A percentile compares a stretch with the other conserved stretches of the same genome.
These are phyloP conservation scores for Fusarium papillatum DNA, from an alignment of 2,329 filamentous ascomycete genomes.

Conservation along the genomic window DNA sequence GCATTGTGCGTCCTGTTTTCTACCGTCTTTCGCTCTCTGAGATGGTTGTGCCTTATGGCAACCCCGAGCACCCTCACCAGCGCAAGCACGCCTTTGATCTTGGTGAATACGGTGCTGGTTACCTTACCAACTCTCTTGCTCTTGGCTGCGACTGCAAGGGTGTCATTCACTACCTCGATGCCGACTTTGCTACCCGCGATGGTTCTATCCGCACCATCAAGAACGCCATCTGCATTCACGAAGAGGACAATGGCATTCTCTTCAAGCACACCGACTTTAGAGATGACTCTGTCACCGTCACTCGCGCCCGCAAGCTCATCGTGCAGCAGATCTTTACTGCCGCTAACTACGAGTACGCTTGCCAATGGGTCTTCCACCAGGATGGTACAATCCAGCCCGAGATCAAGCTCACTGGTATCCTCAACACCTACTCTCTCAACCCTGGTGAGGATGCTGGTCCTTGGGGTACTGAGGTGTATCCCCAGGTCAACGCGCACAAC, in stretches of 20 bases:
- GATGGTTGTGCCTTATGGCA: slow-evolving; percentile 94
- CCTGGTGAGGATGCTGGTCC: slow-evolving; percentile 85
- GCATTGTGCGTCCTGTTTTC: slow-evolving; percentile 82
- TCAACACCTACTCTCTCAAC: slow-evolving; percentile 91
- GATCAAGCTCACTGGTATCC: slow-evolving; percentile 90
- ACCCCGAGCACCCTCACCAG: slow-evolving; percentile 84
- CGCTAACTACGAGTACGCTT: slow-evolving; percentile 92
- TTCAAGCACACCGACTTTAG: slow-evolving; percentile 98
- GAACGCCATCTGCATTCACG: slow-evolving; percentile 96
- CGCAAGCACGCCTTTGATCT: slow-evolving; percentile 87
- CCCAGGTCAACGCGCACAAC: slow-evolving; percentile 90
- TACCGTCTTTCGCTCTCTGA: slow-evolving; percentile 91
- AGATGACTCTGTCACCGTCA: slow-evolving; percentile 89
- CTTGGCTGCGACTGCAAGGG: slow-evolving; percentile 91
- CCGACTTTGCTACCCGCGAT: slow-evolving; percentile 83
- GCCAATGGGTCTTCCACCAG: slow-evolving; percentile 84
- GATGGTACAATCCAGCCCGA: slow-evolving; percentile 94
- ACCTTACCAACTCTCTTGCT: slow-evolving; percentile 85
- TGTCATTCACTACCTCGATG: slow-evolving; percentile 92
- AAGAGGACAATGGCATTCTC: slow-evolving; percentile 91
- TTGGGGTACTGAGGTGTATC: slow-evolving; percentile 92
- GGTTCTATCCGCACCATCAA: slow-evolving; percentile 87
- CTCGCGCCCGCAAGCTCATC: slow-evolving; percentile 86
- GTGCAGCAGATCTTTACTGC: slow-evolving; percentile 95
- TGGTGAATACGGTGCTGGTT: slow-evolving; percentile 85